Percentiles rank a stretch among this genome's conserved stretches.
Conservation (phyloP, 305 asterid species). For the Fraxinus paxiana region DNA sequence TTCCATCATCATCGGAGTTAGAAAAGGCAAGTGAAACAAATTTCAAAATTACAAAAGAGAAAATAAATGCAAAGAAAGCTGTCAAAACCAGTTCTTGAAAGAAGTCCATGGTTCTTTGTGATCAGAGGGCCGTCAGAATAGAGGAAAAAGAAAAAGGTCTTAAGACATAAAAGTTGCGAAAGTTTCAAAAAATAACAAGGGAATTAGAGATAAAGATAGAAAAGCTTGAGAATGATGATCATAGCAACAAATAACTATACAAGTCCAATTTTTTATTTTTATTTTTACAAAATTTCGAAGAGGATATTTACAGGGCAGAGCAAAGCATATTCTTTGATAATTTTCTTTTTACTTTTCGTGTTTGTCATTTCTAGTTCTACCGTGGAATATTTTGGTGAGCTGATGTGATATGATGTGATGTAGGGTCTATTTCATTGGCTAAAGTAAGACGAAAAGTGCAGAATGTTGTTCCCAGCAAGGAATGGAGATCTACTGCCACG, state of each 20-base stretch:
- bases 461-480: not conserved
- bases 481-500: not conserved
- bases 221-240: constrained; percentile 23
- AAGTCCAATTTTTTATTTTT: constrained; percentile 1
- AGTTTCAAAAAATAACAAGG: constrained; percentile 26
- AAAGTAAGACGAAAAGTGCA: not conserved
- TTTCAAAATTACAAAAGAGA: constrained; percentile 45
- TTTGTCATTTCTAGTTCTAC: not conserved
- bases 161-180: constrained; percentile 18
- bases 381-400: constrained; percentile 13
- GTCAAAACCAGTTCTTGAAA: constrained; percentile 43
- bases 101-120: constrained; percentile 35
- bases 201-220: constrained; percentile 23
- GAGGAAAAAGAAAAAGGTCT: constrained; percentile 6
- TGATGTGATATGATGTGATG: constrained; percentile 23
- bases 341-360: constrained; percentile 5
- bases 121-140: constrained; percentile 23
- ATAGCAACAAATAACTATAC: constrained; percentile 7
- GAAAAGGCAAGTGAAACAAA: constrained; percentile 42
- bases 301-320: constrained; percentile 42
- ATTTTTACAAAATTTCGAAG: constrained; percentile 11
- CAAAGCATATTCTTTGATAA: constrained; percentile 59
- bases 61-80: constrained; percentile 39
- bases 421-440: not conserved
- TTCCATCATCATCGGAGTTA: constrained; percentile 20